Evolutionary conservation across 108 stramenopile species (phyloP).

Genomic region (Nitzschia sp.): DNA sequence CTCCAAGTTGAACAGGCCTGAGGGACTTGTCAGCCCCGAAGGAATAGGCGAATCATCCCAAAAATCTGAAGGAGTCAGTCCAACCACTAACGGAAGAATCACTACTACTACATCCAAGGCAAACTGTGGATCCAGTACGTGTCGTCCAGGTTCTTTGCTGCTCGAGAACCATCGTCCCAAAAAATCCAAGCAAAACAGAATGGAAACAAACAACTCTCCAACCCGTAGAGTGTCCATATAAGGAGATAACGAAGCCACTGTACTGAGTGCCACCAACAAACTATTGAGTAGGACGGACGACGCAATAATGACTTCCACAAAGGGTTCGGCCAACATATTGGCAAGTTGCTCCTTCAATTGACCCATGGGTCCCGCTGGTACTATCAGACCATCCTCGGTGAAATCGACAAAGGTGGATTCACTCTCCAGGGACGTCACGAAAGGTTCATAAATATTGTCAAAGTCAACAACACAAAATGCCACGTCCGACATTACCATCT

Average conservation of each 20-base stretch:
- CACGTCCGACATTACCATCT: too few relatives aligned
- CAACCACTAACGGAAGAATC: conserved; percentile 7
- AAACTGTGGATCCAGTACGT: conserved; percentile 9
- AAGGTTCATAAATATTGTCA: conserved; percentile 26
- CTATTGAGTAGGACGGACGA: conserved; percentile 16
- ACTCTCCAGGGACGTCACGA: conserved; percentile 17
- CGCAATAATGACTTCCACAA: conserved; percentile 21
- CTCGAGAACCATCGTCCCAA: conserved; percentile 18
- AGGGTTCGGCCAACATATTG: conserved; percentile 26
- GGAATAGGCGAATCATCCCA: not conserved
- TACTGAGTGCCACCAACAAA: conserved; percentile 28
- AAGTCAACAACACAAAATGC: conserved; percentile 16
- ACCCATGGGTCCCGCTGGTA: conserved; percentile 36
- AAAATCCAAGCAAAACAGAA: conserved; percentile 18
- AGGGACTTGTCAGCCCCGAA: not conserved
- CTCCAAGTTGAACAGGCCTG: conserved; percentile 60
- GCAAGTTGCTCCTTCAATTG: conserved; percentile 30
- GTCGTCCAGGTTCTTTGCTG: not conserved
- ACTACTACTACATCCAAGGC: conserved; percentile 19
- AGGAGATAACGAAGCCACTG: conserved; percentile 20
- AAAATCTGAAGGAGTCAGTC: conserved; percentile 1
- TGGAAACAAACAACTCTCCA: conserved; percentile 4
- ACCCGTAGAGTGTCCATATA: not conserved
- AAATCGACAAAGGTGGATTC: conserved; percentile 40
- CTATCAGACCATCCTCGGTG: conserved; percentile 18